These are phyloP conservation scores for Ascochyta lentis DNA, from an alignment of 2,329 filamentous ascomycete genomes.

Conservation along the genomic window DNA sequence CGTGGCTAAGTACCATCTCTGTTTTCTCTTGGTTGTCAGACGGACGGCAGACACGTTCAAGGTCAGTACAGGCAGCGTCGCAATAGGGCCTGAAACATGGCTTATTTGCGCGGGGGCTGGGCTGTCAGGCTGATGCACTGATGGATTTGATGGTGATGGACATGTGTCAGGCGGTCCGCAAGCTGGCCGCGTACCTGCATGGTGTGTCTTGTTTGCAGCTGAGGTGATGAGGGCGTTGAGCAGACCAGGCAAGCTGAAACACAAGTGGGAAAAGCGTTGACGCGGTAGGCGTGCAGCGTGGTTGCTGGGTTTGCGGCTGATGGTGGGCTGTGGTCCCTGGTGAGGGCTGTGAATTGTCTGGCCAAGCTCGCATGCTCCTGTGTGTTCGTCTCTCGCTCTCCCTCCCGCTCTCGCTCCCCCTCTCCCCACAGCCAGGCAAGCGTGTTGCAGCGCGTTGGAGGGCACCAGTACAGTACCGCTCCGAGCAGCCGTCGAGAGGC, in stretches of 20 bases:
- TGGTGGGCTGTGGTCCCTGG: background rate
- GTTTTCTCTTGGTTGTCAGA: background rate
- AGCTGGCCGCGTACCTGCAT: constrained; percentile 31
- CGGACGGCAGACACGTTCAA: constrained; percentile 11
- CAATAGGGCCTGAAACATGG: constrained; percentile 12
- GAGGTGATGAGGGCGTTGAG: too few relatives aligned
- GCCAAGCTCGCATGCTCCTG: background rate
- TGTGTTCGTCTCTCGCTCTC: background rate
- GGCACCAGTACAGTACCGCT: background rate
- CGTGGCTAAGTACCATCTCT: background rate
- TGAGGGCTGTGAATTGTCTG: background rate
- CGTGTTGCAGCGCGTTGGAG: background rate
- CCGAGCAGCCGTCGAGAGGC: constrained; percentile 1
- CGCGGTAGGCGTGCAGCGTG: constrained; percentile 9
- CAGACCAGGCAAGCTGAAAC: constrained; percentile 19
- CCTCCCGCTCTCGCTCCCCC: too few relatives aligned
- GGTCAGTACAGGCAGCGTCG: constrained; percentile 1
- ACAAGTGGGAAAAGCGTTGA: constrained; percentile 2
- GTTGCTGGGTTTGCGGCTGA: constrained; percentile 19
- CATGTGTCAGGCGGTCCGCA: constrained; percentile 17
- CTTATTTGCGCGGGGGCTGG: constrained; percentile 14
- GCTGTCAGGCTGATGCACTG: constrained; percentile 3
- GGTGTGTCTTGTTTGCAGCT: background rate
- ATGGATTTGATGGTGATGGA: constrained; percentile 10
- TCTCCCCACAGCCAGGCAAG: background rate